Evolutionary conservation across 148 eudicot species (phyloP).

Genomic region (Polygonum maritimum): DNA sequence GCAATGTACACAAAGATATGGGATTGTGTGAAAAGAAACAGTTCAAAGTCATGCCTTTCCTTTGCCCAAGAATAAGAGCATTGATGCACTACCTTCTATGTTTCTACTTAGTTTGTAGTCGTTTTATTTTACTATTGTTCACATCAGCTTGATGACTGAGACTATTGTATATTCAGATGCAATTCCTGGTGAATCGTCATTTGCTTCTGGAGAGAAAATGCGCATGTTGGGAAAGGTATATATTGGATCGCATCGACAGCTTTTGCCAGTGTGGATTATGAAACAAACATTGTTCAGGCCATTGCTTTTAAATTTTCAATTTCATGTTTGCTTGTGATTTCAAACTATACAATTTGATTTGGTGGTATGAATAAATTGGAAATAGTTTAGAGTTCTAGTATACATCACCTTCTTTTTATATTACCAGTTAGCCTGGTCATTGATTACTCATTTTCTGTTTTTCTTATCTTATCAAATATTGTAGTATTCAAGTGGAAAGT

Average conservation of each 20-base stretch:
- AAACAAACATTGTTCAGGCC: background rate
- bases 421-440: background rate
- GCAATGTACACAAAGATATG: background rate
- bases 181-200: slow-evolving; percentile 59
- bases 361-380: background rate
- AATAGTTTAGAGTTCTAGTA: background rate
- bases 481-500: background rate
- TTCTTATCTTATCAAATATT: background rate
- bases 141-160: background rate
- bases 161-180: slow-evolving; percentile 21
- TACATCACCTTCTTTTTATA: background rate
- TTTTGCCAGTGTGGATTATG: background rate
- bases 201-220: slow-evolving; percentile 73
- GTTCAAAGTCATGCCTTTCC: background rate
- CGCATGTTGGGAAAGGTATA: slow-evolving; percentile 76
- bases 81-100: background rate
- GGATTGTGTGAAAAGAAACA: background rate
- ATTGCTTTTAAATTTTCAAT: background rate
- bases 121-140: background rate
- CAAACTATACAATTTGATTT: background rate
- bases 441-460: background rate
- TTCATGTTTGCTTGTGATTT: background rate
- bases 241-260: slow-evolving; percentile 1
- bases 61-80: background rate
- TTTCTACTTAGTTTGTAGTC: background rate